A percentile compares a stretch with the other conserved stretches of the same genome.
phyloP scores from a whole-genome alignment of 306 rosid genomes.

The Comarum palustre region DNA sequence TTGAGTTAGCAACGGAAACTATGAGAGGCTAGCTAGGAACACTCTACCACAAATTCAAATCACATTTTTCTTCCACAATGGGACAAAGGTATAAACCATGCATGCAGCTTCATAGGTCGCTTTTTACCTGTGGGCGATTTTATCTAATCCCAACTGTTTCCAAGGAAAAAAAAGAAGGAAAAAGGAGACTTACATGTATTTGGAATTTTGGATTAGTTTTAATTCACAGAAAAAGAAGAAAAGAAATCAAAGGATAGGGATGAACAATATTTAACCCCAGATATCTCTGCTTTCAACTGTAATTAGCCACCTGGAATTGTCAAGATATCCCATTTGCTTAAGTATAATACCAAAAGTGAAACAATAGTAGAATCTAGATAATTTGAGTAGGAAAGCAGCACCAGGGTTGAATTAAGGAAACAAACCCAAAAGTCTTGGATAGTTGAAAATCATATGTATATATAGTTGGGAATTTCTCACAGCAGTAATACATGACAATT shows the following conservation, averaged over 20 bases:
- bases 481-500: background rate
- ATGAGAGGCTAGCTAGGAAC: background rate
- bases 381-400: background rate
- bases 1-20: background rate
- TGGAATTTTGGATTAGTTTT: background rate
- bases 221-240: background rate
- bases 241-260: background rate
- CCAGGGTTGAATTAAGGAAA: slow-evolving; percentile 1
- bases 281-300: background rate
- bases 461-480: background rate
- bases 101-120: background rate
- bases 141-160: background rate
- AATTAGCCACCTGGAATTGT: background rate
- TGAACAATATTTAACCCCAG: background rate
- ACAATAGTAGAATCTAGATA: background rate
- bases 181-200: background rate
- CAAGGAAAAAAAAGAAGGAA: background rate
- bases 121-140: background rate
- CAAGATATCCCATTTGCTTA: background rate
- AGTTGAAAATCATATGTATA: background rate
- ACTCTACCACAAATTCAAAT: background rate
- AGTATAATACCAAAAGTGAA: background rate
- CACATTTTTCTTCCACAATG: background rate
- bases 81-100: background rate
- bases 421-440: slow-evolving; percentile 9